Evolutionary conservation across 2,329 filamentous ascomycete genomes (phyloP), one percentile per base, ranked within the genome.

Genomic region (Teratosphaeria destructans): DNA sequence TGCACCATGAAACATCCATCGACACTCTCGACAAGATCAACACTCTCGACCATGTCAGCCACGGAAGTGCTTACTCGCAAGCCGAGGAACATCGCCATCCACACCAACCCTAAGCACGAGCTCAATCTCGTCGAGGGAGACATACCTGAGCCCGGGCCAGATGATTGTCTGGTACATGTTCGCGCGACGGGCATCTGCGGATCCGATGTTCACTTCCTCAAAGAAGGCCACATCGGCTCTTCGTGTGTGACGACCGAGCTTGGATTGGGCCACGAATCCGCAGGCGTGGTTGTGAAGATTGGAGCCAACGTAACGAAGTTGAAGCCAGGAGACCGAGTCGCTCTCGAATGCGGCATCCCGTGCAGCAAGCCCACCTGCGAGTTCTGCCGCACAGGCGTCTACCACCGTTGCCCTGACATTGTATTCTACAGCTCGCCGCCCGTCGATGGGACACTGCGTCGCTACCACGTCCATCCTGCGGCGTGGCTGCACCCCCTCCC

Each of bases 401-500:
- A 72, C 58, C 67, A 72, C 56, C 63, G 61, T 10, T 72, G 70
- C 57, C 65, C 65, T 10, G 56, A 66, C 10, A 67, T 70, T 34
- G 62, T 67, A 55, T 72, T 72, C 61, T 70, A 66, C 60, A 65
- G 62, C 35, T 69, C 69, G 29, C 70, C 70, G 10, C 70, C 69
- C 1, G 57, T 68, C 16, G 43, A 69, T 53, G 70, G 70, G 10
- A 71, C 68, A 1, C 60, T 72, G 14, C 65, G 68, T 16, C 60
- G 70, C 32, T 70, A 71, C 53, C 68, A 70, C 52, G 67, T 62
- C 35, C 70, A 72, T 59, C 65, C 69, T 2, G 70, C 37, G 32
- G 27, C 26, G 7, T 70, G 67, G 65, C 60, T 70, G 26, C 69
- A 72, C 54, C 72, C 68, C 35, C 62, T 79, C 0, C 76, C 76